A percentile compares a stretch with the other conserved stretches of the same genome.
Conservation (phyloP, 208 protist species). For the Trypanosoma cruzi region DNA sequence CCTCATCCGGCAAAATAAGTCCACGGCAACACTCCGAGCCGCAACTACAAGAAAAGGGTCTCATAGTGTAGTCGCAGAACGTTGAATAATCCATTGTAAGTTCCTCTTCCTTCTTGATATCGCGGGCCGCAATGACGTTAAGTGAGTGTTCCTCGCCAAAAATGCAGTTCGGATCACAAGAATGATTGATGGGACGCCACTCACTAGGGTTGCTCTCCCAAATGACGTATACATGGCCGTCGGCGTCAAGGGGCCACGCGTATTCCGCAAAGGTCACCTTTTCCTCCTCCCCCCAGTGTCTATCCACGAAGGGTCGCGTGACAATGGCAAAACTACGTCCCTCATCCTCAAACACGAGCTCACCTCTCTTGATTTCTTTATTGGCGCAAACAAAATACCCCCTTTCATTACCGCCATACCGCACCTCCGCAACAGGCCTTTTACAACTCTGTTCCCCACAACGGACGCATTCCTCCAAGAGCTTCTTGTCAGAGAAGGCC, state of each 20-base stretch:
- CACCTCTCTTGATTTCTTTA: conserved; percentile 42
- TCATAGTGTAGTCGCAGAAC: conserved; percentile 90
- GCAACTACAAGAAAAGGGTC: conserved; percentile 81
- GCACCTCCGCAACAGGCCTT: conserved; percentile 17
- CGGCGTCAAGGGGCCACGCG: conserved; percentile 86
- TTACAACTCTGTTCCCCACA: neutral
- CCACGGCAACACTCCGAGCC: conserved; percentile 62
- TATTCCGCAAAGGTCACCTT: conserved; percentile 81
- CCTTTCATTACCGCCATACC: conserved; percentile 25
- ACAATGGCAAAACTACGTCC: conserved; percentile 73
- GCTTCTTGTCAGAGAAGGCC: neutral
- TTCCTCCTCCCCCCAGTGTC: conserved; percentile 45
- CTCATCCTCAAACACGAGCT: conserved; percentile 83
- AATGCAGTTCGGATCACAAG: conserved; percentile 85
- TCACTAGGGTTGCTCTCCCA: conserved; percentile 74
- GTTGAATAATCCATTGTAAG: conserved; percentile 91
- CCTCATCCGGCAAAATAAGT: conserved; percentile 55
- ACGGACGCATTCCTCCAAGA: conserved; percentile 25
- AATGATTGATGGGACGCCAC: conserved; percentile 91
- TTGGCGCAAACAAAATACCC: conserved; percentile 71
- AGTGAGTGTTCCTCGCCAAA: conserved; percentile 81
- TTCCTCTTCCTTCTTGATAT: conserved; percentile 72
- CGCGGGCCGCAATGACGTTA: conserved; percentile 79
- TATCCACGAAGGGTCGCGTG: conserved; percentile 64
- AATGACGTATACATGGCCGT: conserved; percentile 87